Evolutionary conservation across 192 early-diverging fungal genomes (phyloP).

Genomic region (Rhizoclosmatium globosum): DNA sequence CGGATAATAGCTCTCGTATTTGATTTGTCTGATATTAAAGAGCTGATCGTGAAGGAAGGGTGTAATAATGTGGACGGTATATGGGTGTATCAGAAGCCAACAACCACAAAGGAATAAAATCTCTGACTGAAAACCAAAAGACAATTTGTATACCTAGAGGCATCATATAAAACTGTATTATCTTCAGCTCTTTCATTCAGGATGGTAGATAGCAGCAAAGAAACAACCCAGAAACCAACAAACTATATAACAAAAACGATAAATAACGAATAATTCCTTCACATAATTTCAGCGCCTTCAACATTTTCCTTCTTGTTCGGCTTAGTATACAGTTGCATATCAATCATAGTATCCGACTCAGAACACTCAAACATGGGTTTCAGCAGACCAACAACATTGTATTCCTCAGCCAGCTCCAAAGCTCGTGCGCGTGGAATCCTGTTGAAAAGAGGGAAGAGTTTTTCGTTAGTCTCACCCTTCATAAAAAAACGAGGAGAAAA

Average conservation of each 20-base stretch:
- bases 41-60: constrained; percentile 4
- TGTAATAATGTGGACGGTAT: constrained; percentile 39
- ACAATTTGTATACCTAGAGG: neutral
- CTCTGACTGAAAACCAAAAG: neutral
- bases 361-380: constrained; percentile 36
- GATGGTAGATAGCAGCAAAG: neutral
- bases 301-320: too few relatives aligned
- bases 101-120: too few relatives aligned
- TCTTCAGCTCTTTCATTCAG: too few relatives aligned
- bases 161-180: too few relatives aligned
- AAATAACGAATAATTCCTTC: neutral
- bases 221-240: neutral
- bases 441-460: neutral
- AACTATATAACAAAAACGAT: neutral
- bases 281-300: too few relatives aligned
- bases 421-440: constrained; percentile 59
- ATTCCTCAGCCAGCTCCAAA: constrained; percentile 47
- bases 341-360: neutral
- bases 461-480: neutral
- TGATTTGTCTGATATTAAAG: constrained; percentile 22
- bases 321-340: too few relatives aligned
- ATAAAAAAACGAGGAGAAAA: constrained; percentile 22
- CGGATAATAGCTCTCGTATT: constrained; percentile 5
- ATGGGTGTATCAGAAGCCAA: constrained; percentile 21
- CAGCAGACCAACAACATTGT: constrained; percentile 41